Percentiles rank a stretch among this genome's conserved stretches.
Conservation (phyloP, 179 eudicot species). For the Gypsophila paniculata region DNA sequence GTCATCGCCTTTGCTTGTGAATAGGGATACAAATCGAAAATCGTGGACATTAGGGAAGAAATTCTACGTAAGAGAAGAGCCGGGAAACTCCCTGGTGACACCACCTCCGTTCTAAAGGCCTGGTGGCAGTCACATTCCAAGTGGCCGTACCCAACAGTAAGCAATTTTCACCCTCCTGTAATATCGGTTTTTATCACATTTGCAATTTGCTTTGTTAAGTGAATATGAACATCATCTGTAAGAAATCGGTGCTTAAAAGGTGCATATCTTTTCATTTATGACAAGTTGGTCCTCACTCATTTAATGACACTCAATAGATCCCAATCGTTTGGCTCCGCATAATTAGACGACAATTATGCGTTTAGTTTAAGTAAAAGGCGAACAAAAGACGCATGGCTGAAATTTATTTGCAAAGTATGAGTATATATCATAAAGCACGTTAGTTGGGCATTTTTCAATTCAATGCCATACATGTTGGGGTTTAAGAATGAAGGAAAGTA, state of each 20-base stretch:
- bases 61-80: constrained; percentile 82
- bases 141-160: constrained; percentile 87
- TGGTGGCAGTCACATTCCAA: constrained; percentile 93
- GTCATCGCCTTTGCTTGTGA: neutral
- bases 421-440: too few species aligned
- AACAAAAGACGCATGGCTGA: too few species aligned
- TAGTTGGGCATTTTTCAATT: too few species aligned
- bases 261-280: too few species aligned
- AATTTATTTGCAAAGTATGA: too few species aligned
- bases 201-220: neutral
- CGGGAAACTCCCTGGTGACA: constrained; percentile 82
- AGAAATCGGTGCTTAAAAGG: too few species aligned
- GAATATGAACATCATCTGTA: too few species aligned
- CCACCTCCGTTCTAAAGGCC: constrained; percentile 74
- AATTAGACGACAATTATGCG: neutral
- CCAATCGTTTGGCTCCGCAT: too few species aligned
- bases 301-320: too few species aligned
- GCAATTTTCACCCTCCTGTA: neutral
- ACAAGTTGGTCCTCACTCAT: too few species aligned
- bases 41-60: constrained; percentile 79
- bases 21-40: constrained; percentile 81
- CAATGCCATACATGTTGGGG: too few species aligned
- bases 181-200: neutral
- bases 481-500: neutral
- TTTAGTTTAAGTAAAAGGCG: too few species aligned